Conservation (phyloP, 495 filamentous ascomycete species). For the Chlorociboria aeruginascens region DNA sequence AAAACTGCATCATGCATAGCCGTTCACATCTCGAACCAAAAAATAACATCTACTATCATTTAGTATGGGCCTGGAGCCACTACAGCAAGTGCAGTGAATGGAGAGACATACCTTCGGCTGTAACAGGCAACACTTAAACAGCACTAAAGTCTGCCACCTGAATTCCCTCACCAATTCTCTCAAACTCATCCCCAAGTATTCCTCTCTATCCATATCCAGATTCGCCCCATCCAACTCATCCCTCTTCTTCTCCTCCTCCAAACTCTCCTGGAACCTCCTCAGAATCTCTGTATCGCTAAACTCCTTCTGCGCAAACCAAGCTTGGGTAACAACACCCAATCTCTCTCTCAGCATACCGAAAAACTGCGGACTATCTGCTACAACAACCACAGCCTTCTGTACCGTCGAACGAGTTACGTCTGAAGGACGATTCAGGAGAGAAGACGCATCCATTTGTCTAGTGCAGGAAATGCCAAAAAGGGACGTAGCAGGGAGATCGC, state of each 20-base stretch:
- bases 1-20: constrained; percentile 97
- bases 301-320: constrained; percentile 95
- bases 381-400: constrained; percentile 96
- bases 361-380: constrained; percentile 76
- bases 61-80: not conserved
- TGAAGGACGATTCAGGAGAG: constrained; percentile 61
- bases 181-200: constrained; percentile 85
- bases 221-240: constrained; percentile 36
- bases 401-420: constrained; percentile 94
- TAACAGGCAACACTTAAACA: constrained; percentile 85
- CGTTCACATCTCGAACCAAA: constrained; percentile 91
- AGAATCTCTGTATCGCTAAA: constrained; percentile 41
- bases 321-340: constrained; percentile 76
- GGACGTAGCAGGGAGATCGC: constrained; percentile 53
- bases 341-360: constrained; percentile 74
- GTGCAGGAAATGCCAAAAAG: constrained; percentile 96
- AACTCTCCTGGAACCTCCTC: constrained; percentile 81
- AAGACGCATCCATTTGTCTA: constrained; percentile 71
- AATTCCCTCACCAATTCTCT: constrained; percentile 90
- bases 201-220: constrained; percentile 58
- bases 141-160: constrained; percentile 80
- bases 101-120: constrained; percentile 70
- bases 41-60: constrained; percentile 73
- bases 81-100: not conserved
- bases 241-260: constrained; percentile 48